Evolutionary conservation across 108 stramenopile species (phyloP).

Genomic region (Fragilariopsis cylindrus): DNA sequence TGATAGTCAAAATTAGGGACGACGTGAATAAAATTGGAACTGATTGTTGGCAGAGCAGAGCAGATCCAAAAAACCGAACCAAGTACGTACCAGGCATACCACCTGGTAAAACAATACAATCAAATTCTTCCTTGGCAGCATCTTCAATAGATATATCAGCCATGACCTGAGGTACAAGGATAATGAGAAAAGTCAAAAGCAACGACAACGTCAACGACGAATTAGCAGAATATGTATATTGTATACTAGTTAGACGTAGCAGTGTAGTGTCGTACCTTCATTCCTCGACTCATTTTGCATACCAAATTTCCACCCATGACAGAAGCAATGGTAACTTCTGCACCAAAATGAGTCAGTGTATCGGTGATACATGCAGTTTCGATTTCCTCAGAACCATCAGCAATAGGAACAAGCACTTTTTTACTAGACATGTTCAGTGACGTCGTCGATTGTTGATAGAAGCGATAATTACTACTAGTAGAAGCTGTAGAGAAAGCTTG

Average conservation of each 20-base stretch:
- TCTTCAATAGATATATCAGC: constrained; percentile 88
- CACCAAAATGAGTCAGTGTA: constrained; percentile 89
- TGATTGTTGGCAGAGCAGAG: background rate
- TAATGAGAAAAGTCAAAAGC: background rate
- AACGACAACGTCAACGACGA: background rate
- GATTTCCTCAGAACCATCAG: constrained; percentile 95
- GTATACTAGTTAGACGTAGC: background rate
- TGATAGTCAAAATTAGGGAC: background rate
- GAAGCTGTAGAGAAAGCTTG: constrained; percentile 1
- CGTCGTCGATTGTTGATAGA: background rate
- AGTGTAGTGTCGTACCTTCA: constrained; percentile 51
- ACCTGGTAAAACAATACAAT: constrained; percentile 79
- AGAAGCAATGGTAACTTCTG: constrained; percentile 87
- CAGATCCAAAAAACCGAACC: background rate
- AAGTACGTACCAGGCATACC: constrained; percentile 65
- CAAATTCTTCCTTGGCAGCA: constrained; percentile 81
- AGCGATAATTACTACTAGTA: background rate
- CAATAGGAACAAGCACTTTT: constrained; percentile 94
- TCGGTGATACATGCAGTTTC: constrained; percentile 96
- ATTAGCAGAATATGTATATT: background rate
- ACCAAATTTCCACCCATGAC: constrained; percentile 78
- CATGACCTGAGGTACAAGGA: constrained; percentile 41
- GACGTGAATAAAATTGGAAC: background rate
- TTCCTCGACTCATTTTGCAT: constrained; percentile 83
- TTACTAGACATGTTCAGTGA: constrained; percentile 44